Evolutionary conservation across 345 rosid species (phyloP), one percentile per base, ranked within the genome.

Genomic region (Dovyalis caffra): DNA sequence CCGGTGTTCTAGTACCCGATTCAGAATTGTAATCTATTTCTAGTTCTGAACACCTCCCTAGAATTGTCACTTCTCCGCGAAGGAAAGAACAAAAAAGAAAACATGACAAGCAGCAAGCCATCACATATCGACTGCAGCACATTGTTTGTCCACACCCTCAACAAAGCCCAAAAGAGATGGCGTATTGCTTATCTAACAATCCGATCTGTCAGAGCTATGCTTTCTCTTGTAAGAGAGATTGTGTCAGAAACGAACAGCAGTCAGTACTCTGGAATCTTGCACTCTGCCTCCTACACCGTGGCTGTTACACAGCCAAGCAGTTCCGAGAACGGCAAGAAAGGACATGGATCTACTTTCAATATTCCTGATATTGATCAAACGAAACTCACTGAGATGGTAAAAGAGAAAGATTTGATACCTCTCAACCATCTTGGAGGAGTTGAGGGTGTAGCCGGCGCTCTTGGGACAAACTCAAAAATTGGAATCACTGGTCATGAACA

Each of bases 81-180:
- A 12, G n/a, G 8, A n/a, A 3, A 28, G 21, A 9, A 29, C 20
- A n/a, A 29, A 1, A 35, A 25, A 58, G 14, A 35, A 76, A 62
- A 63, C 78, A 89, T 85, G 90, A 60, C 80, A 4, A 69, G 72
- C 64, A 73, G 31, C 67, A 78, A 79, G 64, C 45, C 56, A 62
- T 77, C 83, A 12, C 74, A 64, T 31, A 67, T 69, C 71, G 81
- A 78, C 73, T 80, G 80, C 73, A 31, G 66, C 65, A 35, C 81
- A 26, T 74, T 87, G 35, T 74, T 89, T 6, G 68, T 80, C 83
- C 33, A 63, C 68, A 81, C 82, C 75, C 72, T 88, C 74, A 87
- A 34, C 78, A 82, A 78, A 73, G 86, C 94, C 14, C 89, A 88
- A 15, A 85, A 82, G 87, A 81, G 92, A 37, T 90, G 92, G 94